phyloP scores from a whole-genome alignment of 345 rosid species.

The Fremontodendron californicum region DNA sequence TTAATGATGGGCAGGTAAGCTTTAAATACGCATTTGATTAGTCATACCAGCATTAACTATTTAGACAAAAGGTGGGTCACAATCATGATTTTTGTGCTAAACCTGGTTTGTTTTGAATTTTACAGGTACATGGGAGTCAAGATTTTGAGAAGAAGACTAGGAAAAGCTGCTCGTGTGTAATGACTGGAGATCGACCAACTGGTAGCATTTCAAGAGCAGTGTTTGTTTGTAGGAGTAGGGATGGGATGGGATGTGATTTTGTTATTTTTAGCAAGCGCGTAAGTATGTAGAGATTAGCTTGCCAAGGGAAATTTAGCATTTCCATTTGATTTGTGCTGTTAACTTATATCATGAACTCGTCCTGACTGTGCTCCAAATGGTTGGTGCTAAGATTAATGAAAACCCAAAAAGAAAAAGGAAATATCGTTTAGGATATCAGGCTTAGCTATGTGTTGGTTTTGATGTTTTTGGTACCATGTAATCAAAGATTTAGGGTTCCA shows the following conservation, averaged over 20 bases:
- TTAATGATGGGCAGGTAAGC: constrained; percentile 98
- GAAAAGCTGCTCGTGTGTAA: constrained; percentile 51
- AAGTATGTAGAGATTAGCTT: constrained; percentile 11
- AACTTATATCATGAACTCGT: neutral
- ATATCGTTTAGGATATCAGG: no score
- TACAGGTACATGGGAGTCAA: constrained; percentile 90
- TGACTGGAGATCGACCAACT: constrained; percentile 1
- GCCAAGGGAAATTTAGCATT: constrained; percentile 1
- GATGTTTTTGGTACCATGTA: neutral
- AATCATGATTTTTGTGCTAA: neutral
- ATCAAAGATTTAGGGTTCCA: constrained; percentile 1
- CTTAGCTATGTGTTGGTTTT: neutral
- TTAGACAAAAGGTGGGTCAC: neutral
- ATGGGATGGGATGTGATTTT: neutral
- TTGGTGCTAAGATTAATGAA: neutral
- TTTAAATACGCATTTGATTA: neutral
- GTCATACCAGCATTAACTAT: constrained; percentile 12
- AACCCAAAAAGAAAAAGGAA: neutral
- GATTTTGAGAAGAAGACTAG: constrained; percentile 76
- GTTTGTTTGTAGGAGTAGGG: constrained; percentile 10
- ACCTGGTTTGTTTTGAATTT: constrained; percentile 10
- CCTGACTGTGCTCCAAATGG: constrained; percentile 1
- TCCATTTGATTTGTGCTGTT: neutral
- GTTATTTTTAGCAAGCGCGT: constrained; percentile 10
- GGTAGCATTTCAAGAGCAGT: neutral